phyloP scores from a whole-genome alignment of 495 filamentous ascomycete genomes.

The Pseudevernia furfuracea region DNA sequence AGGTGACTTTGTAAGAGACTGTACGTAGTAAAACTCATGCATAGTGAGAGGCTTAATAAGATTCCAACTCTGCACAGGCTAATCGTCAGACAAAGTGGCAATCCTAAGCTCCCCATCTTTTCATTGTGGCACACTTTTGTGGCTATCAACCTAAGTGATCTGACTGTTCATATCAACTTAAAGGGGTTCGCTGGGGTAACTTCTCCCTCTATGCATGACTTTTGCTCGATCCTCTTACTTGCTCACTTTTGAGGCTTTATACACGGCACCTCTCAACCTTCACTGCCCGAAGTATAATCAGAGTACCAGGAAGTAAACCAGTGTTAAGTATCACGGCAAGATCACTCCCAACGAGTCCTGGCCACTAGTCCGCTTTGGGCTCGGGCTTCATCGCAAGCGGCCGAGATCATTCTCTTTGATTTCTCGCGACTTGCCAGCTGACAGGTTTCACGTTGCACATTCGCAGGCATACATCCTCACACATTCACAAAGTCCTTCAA shows the following conservation, averaged over 20 bases:
- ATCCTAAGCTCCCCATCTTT: too few relatives aligned
- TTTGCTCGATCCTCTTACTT: too few relatives aligned
- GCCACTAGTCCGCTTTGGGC: not conserved
- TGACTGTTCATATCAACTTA: too few relatives aligned
- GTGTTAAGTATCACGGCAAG: not conserved
- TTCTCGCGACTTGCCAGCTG: conserved; percentile 13
- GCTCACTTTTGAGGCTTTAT: not conserved
- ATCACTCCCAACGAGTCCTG: not conserved
- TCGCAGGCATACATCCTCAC: not conserved
- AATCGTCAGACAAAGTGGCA: too few relatives aligned
- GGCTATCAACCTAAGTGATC: too few relatives aligned
- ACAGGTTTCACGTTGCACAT: conserved; percentile 7
- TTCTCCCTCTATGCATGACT: too few relatives aligned
- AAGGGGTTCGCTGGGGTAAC: too few relatives aligned
- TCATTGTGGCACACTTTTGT: too few relatives aligned
- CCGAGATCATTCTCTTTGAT: conserved; percentile 3
- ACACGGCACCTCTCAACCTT: not conserved
- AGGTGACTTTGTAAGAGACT: not conserved
- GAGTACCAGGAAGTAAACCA: not conserved
- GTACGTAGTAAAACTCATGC: too few relatives aligned
- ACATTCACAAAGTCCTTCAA: not conserved
- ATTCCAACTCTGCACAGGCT: too few relatives aligned
- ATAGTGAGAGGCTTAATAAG: too few relatives aligned
- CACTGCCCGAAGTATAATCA: not conserved
- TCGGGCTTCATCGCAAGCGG: conserved; percentile 6